Conservation (phyloP, 2,329 filamentous ascomycete species). For the Aureobasidium sp. region DNA sequence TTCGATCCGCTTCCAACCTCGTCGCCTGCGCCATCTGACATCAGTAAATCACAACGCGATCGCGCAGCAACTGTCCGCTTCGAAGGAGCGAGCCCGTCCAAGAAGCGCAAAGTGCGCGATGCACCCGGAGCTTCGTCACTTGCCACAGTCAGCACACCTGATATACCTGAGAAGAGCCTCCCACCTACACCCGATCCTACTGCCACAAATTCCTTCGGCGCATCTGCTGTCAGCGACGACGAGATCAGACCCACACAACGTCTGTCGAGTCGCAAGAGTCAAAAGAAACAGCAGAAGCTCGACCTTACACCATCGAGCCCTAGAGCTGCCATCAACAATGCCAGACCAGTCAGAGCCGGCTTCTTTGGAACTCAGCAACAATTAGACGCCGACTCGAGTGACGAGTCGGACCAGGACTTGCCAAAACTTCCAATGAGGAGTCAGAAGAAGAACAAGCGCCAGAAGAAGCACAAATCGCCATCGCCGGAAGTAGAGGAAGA, state of each 20-base stretch:
- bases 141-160: background rate
- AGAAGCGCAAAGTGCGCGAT: constrained; percentile 23
- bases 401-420: background rate
- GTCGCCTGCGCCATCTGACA: constrained; percentile 30
- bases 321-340: constrained; percentile 2
- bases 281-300: constrained; percentile 28
- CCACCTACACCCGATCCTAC: constrained; percentile 23
- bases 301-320: constrained; percentile 18
- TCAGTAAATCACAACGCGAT: constrained; percentile 28
- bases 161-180: constrained; percentile 13
- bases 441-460: constrained; percentile 2
- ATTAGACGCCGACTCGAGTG: background rate
- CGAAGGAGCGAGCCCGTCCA: constrained; percentile 23
- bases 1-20: constrained; percentile 39
- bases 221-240: constrained; percentile 20
- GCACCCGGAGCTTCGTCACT: background rate
- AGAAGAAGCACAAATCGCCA: background rate
- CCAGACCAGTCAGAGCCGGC: constrained; percentile 19
- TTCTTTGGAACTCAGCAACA: constrained; percentile 25
- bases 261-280: constrained; percentile 18
- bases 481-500: background rate
- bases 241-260: constrained; percentile 22
- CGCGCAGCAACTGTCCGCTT: constrained; percentile 30
- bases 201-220: constrained; percentile 18
- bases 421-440: background rate